Evolutionary conservation across 495 filamentous ascomycete genomes (phyloP).

Genomic region (Daldinia vernicosa): DNA sequence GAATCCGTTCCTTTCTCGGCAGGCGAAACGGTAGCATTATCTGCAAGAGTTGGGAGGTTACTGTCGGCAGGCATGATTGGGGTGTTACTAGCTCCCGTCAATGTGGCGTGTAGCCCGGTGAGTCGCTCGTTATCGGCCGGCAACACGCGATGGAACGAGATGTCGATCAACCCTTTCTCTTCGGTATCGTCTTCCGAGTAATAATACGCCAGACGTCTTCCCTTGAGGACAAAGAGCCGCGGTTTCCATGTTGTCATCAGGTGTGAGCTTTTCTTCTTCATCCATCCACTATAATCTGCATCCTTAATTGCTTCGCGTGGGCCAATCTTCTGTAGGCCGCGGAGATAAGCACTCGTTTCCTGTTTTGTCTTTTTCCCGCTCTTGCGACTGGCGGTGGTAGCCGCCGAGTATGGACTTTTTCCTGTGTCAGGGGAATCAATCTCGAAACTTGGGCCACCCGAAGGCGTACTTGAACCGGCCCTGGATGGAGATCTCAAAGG

Average conservation of each 20-base stretch:
- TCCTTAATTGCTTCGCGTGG: conserved; percentile 85
- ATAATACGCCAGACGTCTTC: conserved; percentile 92
- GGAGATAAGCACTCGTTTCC: conserved; percentile 90
- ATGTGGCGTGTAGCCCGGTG: conserved; percentile 86
- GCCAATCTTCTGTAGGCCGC: conserved; percentile 81
- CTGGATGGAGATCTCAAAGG: conserved; percentile 73
- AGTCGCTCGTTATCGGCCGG: conserved; percentile 93
- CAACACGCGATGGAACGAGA: conserved; percentile 93
- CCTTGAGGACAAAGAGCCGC: conserved; percentile 90
- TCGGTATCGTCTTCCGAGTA: conserved; percentile 91
- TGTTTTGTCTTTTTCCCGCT: conserved; percentile 80
- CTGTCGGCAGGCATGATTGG: conserved; percentile 75
- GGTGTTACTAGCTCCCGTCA: conserved; percentile 84
- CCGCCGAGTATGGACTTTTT: conserved; percentile 61
- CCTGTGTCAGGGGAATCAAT: conserved; percentile 74
- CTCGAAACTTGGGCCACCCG: conserved; percentile 80
- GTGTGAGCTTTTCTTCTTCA: conserved; percentile 98
- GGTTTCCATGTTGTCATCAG: conserved; percentile 98
- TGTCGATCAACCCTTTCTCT: conserved; percentile 96
- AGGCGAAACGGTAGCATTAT: conserved; percentile 52
- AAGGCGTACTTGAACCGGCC: conserved; percentile 88
- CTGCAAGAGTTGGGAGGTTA: conserved; percentile 63
- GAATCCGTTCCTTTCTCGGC: conserved; percentile 60
- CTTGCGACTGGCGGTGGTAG: conserved; percentile 59
- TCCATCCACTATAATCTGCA: conserved; percentile 97